These are phyloP conservation scores for Thelonectria rubi DNA, from an alignment of 2,329 filamentous ascomycete species.

Conservation along the genomic window DNA sequence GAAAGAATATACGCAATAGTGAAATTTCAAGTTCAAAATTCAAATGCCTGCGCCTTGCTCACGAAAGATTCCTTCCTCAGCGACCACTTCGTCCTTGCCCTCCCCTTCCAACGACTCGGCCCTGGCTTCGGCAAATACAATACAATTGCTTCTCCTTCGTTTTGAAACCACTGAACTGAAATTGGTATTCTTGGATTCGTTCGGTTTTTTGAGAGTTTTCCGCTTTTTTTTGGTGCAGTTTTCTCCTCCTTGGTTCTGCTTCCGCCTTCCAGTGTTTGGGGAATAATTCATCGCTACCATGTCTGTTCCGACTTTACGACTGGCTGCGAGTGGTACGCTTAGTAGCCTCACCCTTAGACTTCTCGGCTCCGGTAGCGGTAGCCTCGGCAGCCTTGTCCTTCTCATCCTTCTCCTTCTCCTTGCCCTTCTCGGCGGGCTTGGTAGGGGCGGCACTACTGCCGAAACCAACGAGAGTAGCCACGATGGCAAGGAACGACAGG, in stretches of 20 bases:
- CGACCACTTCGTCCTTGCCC: background rate
- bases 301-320: slow-evolving; percentile 49
- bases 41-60: slow-evolving; percentile 31
- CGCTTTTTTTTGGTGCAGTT: slow-evolving; percentile 13
- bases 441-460: slow-evolving; percentile 76
- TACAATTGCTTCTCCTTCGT: slow-evolving; percentile 28
- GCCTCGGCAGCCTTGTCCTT: slow-evolving; percentile 72
- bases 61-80: slow-evolving; percentile 18
- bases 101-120: background rate
- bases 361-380: slow-evolving; percentile 70
- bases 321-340: slow-evolving; percentile 69
- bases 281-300: slow-evolving; percentile 7
- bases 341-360: slow-evolving; percentile 77
- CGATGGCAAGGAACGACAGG: slow-evolving; percentile 74
- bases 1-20: slow-evolving; percentile 20
- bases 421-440: slow-evolving; percentile 70
- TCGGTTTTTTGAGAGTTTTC: slow-evolving; percentile 24
- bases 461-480: slow-evolving; percentile 72
- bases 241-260: slow-evolving; percentile 19
- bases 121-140: slow-evolving; percentile 24
- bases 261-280: slow-evolving; percentile 7
- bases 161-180: slow-evolving; percentile 35
- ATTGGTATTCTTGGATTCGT: slow-evolving; percentile 32
- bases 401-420: slow-evolving; percentile 78
- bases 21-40: slow-evolving; percentile 21